Evolutionary conservation across 352 stramenopile genomes (phyloP).

Genomic region (Saprolegnia parasitica): DNA sequence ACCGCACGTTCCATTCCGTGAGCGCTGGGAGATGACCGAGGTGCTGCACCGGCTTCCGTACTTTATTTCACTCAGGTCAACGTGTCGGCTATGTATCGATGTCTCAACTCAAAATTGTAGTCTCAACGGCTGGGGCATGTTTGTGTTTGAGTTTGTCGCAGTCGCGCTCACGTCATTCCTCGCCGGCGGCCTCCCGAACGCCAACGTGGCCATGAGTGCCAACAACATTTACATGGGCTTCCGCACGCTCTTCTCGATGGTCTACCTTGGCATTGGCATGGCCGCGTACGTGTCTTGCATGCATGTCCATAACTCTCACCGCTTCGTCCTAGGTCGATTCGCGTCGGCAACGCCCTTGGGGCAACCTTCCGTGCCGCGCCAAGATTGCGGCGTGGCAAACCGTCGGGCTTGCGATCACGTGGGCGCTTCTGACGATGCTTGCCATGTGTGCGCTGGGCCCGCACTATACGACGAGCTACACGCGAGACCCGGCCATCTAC

Average conservation of each 20-base stretch:
- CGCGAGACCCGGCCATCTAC: constrained; percentile 33
- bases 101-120: constrained; percentile 5
- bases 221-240: constrained; percentile 79
- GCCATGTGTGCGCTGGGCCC: constrained; percentile 52
- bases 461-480: constrained; percentile 61
- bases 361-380: constrained; percentile 67
- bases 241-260: constrained; percentile 55
- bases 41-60: not conserved
- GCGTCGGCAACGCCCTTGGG: constrained; percentile 84
- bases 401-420: constrained; percentile 41
- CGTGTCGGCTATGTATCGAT: not conserved
- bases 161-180: constrained; percentile 64
- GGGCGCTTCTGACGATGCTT: constrained; percentile 45
- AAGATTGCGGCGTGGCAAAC: constrained; percentile 62
- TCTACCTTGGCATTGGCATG: constrained; percentile 66
- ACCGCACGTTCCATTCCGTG: not conserved
- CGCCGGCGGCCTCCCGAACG: constrained; percentile 61
- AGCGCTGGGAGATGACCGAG: not conserved
- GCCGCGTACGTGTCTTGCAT: constrained; percentile 28
- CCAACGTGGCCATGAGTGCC: constrained; percentile 75
- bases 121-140: constrained; percentile 49
- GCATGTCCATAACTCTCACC: not conserved
- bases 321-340: constrained; percentile 47
- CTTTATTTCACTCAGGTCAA: constrained; percentile 25
- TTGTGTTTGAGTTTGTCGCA: constrained; percentile 81